phyloP scores from a whole-genome alignment of 2,329 filamentous ascomycete species.

The Botrytis sinoallii region DNA sequence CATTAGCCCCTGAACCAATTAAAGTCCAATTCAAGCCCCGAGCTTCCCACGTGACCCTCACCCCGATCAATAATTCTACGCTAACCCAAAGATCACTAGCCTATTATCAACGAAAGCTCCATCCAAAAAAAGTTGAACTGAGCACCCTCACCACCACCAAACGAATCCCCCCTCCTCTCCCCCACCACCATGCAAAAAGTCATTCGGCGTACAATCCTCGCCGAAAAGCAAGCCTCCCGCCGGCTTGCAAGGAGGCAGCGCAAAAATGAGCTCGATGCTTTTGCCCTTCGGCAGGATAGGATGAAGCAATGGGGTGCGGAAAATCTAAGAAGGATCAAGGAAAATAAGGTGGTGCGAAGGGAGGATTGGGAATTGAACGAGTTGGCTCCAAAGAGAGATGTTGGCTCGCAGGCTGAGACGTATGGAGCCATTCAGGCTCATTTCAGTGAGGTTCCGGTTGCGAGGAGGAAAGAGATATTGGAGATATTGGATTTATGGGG shows the following conservation, averaged over 20 bases:
- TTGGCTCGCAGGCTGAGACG: conserved; percentile 53
- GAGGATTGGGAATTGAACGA: conserved; percentile 80
- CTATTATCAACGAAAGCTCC: conserved; percentile 16
- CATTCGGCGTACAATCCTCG: conserved; percentile 61
- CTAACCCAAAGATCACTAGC: conserved; percentile 9
- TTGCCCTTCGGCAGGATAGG: neutral
- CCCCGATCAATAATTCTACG: neutral
- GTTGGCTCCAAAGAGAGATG: conserved; percentile 72
- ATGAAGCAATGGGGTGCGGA: neutral
- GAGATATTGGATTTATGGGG: conserved; percentile 38
- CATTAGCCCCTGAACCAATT: conserved; percentile 17
- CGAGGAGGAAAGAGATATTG: conserved; percentile 28
- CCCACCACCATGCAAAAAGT: conserved; percentile 63
- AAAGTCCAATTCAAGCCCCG: neutral
- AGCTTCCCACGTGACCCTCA: neutral
- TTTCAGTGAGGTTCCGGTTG: conserved; percentile 34
- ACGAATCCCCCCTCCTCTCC: conserved; percentile 13
- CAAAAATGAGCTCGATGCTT: conserved; percentile 27
- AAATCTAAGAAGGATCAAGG: conserved; percentile 38
- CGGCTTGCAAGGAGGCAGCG: conserved; percentile 41
- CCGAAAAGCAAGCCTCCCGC: conserved; percentile 60
- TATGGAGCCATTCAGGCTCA: conserved; percentile 55
- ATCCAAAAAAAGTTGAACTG: conserved; percentile 21
- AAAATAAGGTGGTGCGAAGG: conserved; percentile 55
- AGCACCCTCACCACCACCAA: conserved; percentile 7